Conservation (phyloP, 805 yeast species). For the Blastobotrys robertii region DNA sequence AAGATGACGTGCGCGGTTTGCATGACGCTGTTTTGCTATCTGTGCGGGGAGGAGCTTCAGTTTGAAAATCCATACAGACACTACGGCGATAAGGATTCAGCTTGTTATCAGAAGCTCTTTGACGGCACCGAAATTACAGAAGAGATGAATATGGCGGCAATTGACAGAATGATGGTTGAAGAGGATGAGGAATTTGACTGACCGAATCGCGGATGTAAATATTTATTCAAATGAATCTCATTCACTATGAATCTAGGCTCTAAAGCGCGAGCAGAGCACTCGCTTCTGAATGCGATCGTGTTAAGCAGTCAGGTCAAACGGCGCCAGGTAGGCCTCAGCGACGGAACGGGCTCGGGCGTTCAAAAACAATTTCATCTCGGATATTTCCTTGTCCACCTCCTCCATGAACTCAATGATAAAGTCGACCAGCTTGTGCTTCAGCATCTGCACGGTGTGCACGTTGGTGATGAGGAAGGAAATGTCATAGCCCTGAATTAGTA, state of each 20-base stretch:
- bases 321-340: conserved; percentile 90
- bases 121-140: conserved; percentile 13
- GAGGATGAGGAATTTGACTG: background rate
- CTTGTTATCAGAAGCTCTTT: conserved; percentile 13
- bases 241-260: too few relatives aligned
- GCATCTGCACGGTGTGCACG: conserved; percentile 90
- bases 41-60: conserved; percentile 9
- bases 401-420: conserved; percentile 98
- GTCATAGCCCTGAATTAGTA: conserved; percentile 53
- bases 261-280: too few relatives aligned
- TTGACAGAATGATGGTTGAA: background rate
- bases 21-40: conserved; percentile 14
- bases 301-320: conserved; percentile 49
- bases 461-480: conserved; percentile 89
- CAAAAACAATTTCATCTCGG: conserved; percentile 94
- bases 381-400: conserved; percentile 96
- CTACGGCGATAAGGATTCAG: conserved; percentile 10
- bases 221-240: too few relatives aligned
- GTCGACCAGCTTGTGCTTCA: conserved; percentile 90
- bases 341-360: conserved; percentile 97
- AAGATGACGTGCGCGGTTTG: conserved; percentile 16
- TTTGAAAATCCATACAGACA: conserved; percentile 13
- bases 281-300: too few relatives aligned
- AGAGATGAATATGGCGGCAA: conserved; percentile 2
- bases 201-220: background rate